These are phyloP conservation scores for Lanmaoa pseudosensibilis DNA, from an alignment of 768 basidiomycete genomes.

Conservation along the genomic window DNA sequence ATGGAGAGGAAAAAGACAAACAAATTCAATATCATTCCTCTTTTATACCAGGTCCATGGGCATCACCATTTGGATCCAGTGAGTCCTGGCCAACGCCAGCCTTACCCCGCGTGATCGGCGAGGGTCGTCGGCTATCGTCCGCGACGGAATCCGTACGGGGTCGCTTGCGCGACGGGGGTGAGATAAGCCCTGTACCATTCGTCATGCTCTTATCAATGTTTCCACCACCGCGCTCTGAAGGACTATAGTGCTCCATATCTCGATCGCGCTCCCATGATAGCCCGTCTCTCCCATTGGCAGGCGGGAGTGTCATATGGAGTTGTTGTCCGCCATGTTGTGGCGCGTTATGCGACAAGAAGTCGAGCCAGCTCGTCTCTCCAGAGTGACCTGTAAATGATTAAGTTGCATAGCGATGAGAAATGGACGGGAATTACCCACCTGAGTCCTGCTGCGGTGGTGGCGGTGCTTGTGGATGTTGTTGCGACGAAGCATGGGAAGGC, in stretches of 20 bases:
- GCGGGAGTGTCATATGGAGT: slow-evolving; percentile 32
- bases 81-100: slow-evolving; percentile 17
- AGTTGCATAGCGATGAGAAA: not conserved
- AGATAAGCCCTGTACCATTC: slow-evolving; percentile 21
- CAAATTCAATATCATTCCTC: slow-evolving; percentile 22
- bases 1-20: not conserved
- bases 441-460: slow-evolving; percentile 26
- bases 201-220: slow-evolving; percentile 18
- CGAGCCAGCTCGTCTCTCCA: slow-evolving; percentile 35
- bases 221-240: slow-evolving; percentile 29
- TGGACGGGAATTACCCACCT: slow-evolving; percentile 11
- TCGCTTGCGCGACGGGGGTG: slow-evolving; percentile 31
- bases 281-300: slow-evolving; percentile 24
- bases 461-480: slow-evolving; percentile 19
- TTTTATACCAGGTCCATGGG: slow-evolving; percentile 25
- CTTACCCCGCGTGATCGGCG: slow-evolving; percentile 19
- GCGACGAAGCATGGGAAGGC: slow-evolving; percentile 33
- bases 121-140: slow-evolving; percentile 22
- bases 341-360: slow-evolving; percentile 31
- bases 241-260: slow-evolving; percentile 28
- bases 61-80: slow-evolving; percentile 16
- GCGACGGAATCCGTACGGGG: slow-evolving; percentile 23
- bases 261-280: slow-evolving; percentile 36
- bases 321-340: slow-evolving; percentile 27
- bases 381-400: slow-evolving; percentile 21